A percentile compares a stretch with the other conserved stretches of the same genome.
Evolutionary conservation across 108 stramenopile genomes (phyloP).

Genomic region (Nitzschia putrida): DNA sequence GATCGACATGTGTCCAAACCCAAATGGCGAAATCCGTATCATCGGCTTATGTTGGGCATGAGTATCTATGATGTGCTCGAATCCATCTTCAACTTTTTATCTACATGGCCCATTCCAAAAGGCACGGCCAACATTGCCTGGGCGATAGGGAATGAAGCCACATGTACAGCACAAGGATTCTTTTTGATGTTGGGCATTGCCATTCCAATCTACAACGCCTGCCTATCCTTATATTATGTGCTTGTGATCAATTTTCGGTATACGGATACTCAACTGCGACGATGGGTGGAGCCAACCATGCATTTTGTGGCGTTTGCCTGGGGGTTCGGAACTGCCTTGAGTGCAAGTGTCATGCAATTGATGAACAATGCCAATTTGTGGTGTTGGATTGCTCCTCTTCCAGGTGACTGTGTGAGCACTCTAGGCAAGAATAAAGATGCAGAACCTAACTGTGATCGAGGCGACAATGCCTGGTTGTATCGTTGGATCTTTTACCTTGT

Average conservation of each 20-base stretch:
- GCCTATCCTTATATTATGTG: constrained; percentile 43
- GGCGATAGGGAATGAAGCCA: constrained; percentile 17
- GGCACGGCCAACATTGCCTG: constrained; percentile 4
- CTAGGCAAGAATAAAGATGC: constrained; percentile 4
- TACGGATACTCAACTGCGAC: constrained; percentile 27
- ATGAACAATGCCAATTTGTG: too few relatives aligned
- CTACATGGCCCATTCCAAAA: constrained; percentile 27
- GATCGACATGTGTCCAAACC: background rate
- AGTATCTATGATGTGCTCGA: constrained; percentile 8
- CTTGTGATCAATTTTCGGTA: constrained; percentile 46
- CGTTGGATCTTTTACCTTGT: constrained; percentile 26
- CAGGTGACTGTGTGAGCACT: background rate
- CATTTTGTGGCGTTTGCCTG: constrained; percentile 31
- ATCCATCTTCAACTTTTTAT: background rate
- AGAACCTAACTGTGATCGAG: constrained; percentile 41
- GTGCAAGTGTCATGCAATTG: too few relatives aligned
- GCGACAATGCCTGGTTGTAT: constrained; percentile 49
- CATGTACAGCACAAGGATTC: constrained; percentile 20
- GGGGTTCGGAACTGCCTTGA: too few relatives aligned
- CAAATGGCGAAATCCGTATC: constrained; percentile 26
- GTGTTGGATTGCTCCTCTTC: background rate
- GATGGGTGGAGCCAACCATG: constrained; percentile 37
- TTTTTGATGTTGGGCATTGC: constrained; percentile 15
- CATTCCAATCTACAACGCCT: constrained; percentile 2
- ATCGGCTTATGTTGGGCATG: constrained; percentile 23